Evolutionary conservation across 495 filamentous ascomycete genomes (phyloP), one percentile per base, ranked within the genome.

Genomic region (Elaphomyces granulatus): DNA sequence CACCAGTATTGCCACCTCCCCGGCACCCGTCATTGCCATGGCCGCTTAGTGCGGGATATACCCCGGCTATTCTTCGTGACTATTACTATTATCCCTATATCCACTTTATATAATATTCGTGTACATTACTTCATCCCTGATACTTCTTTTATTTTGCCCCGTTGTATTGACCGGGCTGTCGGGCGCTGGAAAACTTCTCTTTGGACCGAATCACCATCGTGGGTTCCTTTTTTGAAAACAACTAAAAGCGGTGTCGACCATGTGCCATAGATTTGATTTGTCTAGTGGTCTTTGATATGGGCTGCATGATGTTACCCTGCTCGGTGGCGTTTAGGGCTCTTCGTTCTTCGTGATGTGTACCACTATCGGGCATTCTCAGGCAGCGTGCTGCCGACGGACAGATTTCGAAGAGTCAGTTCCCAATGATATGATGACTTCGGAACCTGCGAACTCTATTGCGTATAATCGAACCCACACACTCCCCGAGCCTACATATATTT

Each of bases 21-120:
- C 70, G 1, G 62, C 63, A 19, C 61, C 68, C 28, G 58, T 55
- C n/a, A 58, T 67, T 38, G 59, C 64, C 34, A 60, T 61, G 55
- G 41, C 63, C 35, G 61, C 59, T 10, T 67, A 50, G 52, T 35
- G 3, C 10, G 9, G 35, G 19, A 37, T 33, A 4, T n/a, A 31
- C 19, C 26, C 15, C 32, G 31, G 2, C 15, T 12, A 19, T 33
- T 36, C 32, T 21, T 7, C n/a, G 26, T 34, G 18, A 20, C 34
- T 12, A 17, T 20, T 38, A 35, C 32, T 15, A 17, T 23, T 36
- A 3, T 15, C 28, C 41, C 32, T 45, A 20, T 21, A 32, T 26
- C 19, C 41, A 38, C 8, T 51, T 50, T 44, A 21, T 51, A n/a
- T n/a, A n/a, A n/a, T n/a, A n/a, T 41, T 53, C 51, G 10, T 34